Evolutionary conservation across 805 yeast species (phyloP).

Genomic region (Saturnispora halmiae): DNA sequence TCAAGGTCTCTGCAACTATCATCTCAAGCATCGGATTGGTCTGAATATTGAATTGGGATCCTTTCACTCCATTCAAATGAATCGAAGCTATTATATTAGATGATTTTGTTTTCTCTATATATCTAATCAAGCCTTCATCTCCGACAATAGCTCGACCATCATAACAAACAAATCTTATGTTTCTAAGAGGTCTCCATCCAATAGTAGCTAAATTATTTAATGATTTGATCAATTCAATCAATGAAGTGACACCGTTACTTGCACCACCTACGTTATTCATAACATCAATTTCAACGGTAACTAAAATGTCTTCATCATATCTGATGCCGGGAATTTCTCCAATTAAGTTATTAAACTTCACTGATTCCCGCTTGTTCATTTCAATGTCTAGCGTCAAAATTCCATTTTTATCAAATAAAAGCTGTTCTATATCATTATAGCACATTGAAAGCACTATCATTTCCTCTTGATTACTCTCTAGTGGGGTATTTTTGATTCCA

Average conservation of each 20-base stretch:
- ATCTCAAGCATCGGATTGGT: conserved; percentile 51
- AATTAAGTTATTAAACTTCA: conserved; percentile 37
- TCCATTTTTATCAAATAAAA: conserved; percentile 35
- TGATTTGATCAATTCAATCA: conserved; percentile 47
- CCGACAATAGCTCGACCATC: conserved; percentile 31
- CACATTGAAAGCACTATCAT: conserved; percentile 46
- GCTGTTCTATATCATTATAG: conserved; percentile 33
- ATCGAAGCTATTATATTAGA: conserved; percentile 41
- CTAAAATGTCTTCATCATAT: conserved; percentile 41
- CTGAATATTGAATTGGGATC: conserved; percentile 37
- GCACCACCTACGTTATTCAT: conserved; percentile 45
- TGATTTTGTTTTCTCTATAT: conserved; percentile 20
- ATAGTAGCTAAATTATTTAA: conserved; percentile 34
- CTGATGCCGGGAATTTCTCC: conserved; percentile 50
- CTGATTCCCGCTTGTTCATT: too few species aligned
- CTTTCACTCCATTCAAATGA: conserved; percentile 47
- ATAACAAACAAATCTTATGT: conserved; percentile 33
- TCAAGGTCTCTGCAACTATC: conserved; percentile 32
- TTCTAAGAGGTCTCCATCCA: conserved; percentile 39
- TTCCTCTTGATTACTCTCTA: too few species aligned
- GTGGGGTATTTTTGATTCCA: conserved; percentile 34
- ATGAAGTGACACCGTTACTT: conserved; percentile 39
- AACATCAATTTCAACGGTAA: conserved; percentile 50
- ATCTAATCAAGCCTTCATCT: too few species aligned
- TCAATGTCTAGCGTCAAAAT: neutral